Evolutionary conservation across 768 basidiomycete genomes (phyloP), one percentile per base, ranked within the genome.

Genomic region (Coprinopsis sp.): DNA sequence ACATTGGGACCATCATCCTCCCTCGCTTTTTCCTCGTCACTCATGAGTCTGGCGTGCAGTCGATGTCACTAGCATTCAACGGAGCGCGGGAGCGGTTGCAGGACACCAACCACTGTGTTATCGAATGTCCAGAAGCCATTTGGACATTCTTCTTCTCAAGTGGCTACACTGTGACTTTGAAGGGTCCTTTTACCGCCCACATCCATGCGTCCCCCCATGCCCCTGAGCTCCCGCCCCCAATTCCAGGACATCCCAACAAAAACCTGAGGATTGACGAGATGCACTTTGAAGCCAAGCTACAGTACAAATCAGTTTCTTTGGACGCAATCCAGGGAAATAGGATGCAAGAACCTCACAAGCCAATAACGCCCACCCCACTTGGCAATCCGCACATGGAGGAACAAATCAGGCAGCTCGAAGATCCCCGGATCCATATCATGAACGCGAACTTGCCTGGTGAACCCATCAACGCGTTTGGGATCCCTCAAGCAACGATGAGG

Each of bases 401-500:
- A 30, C 78, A 83, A 37, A 79, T 78, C 18, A 77, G 72, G 54
- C 74, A 70, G 56, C 81, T 79, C 74, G 85, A 86, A 33, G 87
- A 88, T 53, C 81, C 80, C 6, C 64, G 80, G 46, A 65, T 80
- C 33, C 54, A 74, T 39, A 78, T 87, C 37, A 79, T 81, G 14
- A 69, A 68, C 28, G 84, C 78, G 25, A 70, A 71, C n/a, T 77
- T 90, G 54, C 89, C 90, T 11, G 78, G 80, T 4, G 88, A 90
- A 56, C 89, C 89, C 7, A 86, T 91, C 42, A 91, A 91, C 57
- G 86, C 85, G 18, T 91, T 91, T 65, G 89, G 89, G 4, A 88
- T 91, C 44, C 87, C 89, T 5, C 87, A 91, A 59, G 87, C 87
- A 2, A 89, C 89, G 14, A 91, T 91, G 90, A 74, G 89, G 44